A percentile compares a stretch with the other conserved stretches of the same genome.
phyloP scores from a whole-genome alignment of 441 rosid species.

The Erysimum cheiri region DNA sequence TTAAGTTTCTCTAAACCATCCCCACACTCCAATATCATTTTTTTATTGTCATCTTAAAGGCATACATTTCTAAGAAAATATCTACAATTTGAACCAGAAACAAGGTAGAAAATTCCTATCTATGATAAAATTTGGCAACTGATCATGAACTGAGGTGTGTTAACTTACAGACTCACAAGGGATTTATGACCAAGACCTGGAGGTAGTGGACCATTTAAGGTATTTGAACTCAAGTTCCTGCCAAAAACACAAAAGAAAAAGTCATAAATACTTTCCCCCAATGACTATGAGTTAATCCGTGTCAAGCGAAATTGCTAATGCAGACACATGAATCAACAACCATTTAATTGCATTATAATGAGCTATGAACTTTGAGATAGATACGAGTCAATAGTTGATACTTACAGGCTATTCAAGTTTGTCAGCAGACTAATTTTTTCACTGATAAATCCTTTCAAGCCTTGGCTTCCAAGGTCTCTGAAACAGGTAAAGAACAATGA shows the following conservation, averaged over 20 bases:
- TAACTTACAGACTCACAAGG: slow-evolving; percentile 80
- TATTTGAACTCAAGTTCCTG: slow-evolving; percentile 90
- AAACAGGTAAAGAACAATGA: slow-evolving; percentile 34
- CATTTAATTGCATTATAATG: slow-evolving; percentile 13
- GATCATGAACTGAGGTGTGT: slow-evolving; percentile 12
- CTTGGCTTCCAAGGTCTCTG: slow-evolving; percentile 96
- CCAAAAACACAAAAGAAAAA: slow-evolving; percentile 47
- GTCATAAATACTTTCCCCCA: not conserved
- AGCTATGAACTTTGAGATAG: slow-evolving; percentile 12
- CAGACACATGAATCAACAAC: slow-evolving; percentile 11
- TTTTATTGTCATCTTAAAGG: slow-evolving; percentile 1
- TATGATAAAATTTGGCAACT: slow-evolving; percentile 24
- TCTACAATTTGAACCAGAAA: slow-evolving; percentile 9
- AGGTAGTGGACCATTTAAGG: slow-evolving; percentile 78
- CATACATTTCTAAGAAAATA: slow-evolving; percentile 7
- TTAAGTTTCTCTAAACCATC: slow-evolving; percentile 13
- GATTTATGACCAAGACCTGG: slow-evolving; percentile 78
- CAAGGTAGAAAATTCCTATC: slow-evolving; percentile 19
- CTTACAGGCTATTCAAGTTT: slow-evolving; percentile 91
- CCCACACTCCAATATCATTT: slow-evolving; percentile 14
- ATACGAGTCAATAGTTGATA: slow-evolving; percentile 40
- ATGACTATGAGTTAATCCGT: not conserved
- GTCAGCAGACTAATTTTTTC: slow-evolving; percentile 84
- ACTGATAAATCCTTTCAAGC: slow-evolving; percentile 87
- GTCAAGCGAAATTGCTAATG: not conserved